Base-by-base conservation (phyloP, 2,329 filamentous ascomycete genomes). In the Neonectria coccinea region DNA sequence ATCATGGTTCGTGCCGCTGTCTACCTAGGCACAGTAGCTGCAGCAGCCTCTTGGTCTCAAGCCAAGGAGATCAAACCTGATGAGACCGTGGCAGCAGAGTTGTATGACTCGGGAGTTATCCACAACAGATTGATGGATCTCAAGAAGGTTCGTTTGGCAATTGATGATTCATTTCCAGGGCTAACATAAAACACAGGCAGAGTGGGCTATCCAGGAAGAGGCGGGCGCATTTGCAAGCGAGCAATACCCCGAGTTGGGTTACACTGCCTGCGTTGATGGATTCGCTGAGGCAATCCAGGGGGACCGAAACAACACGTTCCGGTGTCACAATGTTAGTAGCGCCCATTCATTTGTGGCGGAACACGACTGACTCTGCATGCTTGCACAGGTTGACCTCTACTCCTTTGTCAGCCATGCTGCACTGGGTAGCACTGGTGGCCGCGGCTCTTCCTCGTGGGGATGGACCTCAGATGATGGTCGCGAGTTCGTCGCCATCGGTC, bases 401-500 rank as follows among this genome's bases (percentile, higher is more conserved):
- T 83, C 86, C 69, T 88, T 89, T 76, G 75, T 85, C 48, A 82
- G 80, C 42, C 86, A 89, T 69, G 79, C 81, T 4, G 81, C 82
- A 29, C 80, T 89, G 2, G 86, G 86, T 6, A 85, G 83, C 67
- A 67, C 68, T 47, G 71, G 65, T 4, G 78, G 75, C 5, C 61
- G 72, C 41, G 80, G 80, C 1, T 78, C 79, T 0, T 80, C 78
- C 0, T 80, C 79, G 0, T 84, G 80, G 82, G 84, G 84, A n/a
- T 78, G 76, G 84, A 84, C 83, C 0, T 81, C 79, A 3, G 74
- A 77, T 3, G 77, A 81, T 25, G 84, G 83, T 16, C 80, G 83
- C 4, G 83, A 86, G 69, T 84, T 85, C 52, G 81, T 78, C n/a
- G 79, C 81, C 27, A 77, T 85, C 27, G 83, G 82, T 5, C 82